A percentile compares a stretch with the other conserved stretches of the same genome.
phyloP scores from a whole-genome alignment of 768 basidiomycete genomes.

The Hygrocybe coccinea region DNA sequence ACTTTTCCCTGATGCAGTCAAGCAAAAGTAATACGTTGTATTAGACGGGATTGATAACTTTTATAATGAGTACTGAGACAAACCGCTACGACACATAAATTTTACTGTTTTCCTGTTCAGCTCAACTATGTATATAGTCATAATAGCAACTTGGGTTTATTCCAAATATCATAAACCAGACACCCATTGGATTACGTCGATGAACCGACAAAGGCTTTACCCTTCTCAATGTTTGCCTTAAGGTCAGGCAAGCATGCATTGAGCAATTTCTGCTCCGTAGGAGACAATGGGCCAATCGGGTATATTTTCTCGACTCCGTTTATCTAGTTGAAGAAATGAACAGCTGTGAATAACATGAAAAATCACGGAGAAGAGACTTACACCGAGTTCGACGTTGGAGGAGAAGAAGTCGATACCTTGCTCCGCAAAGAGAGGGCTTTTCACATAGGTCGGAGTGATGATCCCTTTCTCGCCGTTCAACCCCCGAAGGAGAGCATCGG shows the following conservation, averaged over 20 bases:
- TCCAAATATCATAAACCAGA: too few species aligned
- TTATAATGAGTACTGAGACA: not conserved
- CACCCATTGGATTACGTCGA: not conserved
- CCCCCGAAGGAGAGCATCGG: slow-evolving; percentile 75
- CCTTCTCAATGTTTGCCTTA: slow-evolving; percentile 98
- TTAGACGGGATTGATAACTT: not conserved
- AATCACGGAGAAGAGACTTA: slow-evolving; percentile 38
- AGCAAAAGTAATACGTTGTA: slow-evolving; percentile 15
- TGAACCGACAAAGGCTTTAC: slow-evolving; percentile 58
- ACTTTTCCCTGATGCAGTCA: slow-evolving; percentile 42
- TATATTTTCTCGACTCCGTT: slow-evolving; percentile 93
- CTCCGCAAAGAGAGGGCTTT: slow-evolving; percentile 78
- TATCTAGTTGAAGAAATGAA: slow-evolving; percentile 35
- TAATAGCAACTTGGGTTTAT: too few species aligned
- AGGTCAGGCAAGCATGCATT: slow-evolving; percentile 86
- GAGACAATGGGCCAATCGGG: slow-evolving; percentile 71
- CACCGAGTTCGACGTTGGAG: slow-evolving; percentile 88
- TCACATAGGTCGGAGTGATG: slow-evolving; percentile 80
- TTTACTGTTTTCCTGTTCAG: too few species aligned
- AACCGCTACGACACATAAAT: too few species aligned
- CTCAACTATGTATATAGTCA: too few species aligned
- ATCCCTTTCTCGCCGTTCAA: slow-evolving; percentile 86
- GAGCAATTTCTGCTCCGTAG: slow-evolving; percentile 81
- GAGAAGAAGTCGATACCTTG: slow-evolving; percentile 95
- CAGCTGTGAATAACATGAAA: slow-evolving; percentile 6